These are phyloP conservation scores for Penicillium egyptiacum DNA, from an alignment of 495 filamentous ascomycete species.

Conservation along the genomic window DNA sequence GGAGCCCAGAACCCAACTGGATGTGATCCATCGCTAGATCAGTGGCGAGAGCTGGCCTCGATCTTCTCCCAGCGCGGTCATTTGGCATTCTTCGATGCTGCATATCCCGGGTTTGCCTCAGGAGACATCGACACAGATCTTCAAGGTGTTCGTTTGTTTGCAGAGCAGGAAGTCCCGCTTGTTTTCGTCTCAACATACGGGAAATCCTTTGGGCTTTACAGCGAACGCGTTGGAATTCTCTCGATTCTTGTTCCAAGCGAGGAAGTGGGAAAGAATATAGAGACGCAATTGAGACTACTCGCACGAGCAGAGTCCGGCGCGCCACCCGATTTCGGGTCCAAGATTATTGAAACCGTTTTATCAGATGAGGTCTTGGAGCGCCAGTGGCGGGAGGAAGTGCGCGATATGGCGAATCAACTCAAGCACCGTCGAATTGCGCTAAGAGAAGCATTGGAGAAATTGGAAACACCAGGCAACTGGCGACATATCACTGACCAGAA, in stretches of 20 bases:
- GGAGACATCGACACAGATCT: slow-evolving; percentile 20
- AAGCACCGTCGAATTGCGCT: slow-evolving; percentile 13
- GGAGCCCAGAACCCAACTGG: slow-evolving; percentile 23
- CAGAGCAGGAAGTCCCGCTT: slow-evolving; percentile 15
- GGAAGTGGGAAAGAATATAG: slow-evolving; percentile 13
- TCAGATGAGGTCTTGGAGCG: slow-evolving; percentile 11
- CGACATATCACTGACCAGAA: slow-evolving; percentile 20
- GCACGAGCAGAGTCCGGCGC: slow-evolving; percentile 17
- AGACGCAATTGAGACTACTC: slow-evolving; percentile 12
- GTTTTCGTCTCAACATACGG: slow-evolving; percentile 21
- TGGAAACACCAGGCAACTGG: slow-evolving; percentile 21
- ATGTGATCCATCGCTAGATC: slow-evolving; percentile 16
- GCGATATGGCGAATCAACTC: slow-evolving; percentile 14
- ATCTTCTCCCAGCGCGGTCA: slow-evolving; percentile 19
- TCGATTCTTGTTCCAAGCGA: slow-evolving; percentile 13
- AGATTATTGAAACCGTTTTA: slow-evolving; percentile 16
- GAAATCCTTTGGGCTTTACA: slow-evolving; percentile 22
- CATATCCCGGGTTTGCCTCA: slow-evolving; percentile 20
- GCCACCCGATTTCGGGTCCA: slow-evolving; percentile 21
- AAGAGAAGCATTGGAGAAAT: slow-evolving; percentile 11
- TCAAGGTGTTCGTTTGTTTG: slow-evolving; percentile 15
- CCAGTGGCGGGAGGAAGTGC: slow-evolving; percentile 18
- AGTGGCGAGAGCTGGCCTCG: slow-evolving; percentile 14
- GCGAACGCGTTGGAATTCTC: slow-evolving; percentile 20
- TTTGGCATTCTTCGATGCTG: slow-evolving; percentile 22